Evolutionary conservation across 2,329 filamentous ascomycete species (phyloP).

Genomic region (Periconia macrospinosa): DNA sequence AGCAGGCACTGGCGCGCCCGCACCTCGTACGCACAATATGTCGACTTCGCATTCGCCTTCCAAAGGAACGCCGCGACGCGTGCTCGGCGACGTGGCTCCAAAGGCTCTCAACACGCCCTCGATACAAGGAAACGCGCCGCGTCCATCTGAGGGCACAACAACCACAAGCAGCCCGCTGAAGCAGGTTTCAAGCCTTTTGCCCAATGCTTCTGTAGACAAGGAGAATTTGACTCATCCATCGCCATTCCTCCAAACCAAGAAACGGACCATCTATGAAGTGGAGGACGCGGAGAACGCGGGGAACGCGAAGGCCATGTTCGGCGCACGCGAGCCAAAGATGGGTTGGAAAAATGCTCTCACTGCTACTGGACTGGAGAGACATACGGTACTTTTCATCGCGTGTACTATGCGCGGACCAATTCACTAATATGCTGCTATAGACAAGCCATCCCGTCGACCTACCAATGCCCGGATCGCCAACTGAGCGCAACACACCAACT

Average conservation of each 20-base stretch:
- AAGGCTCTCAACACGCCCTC: constrained; percentile 38
- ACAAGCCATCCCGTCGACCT: constrained; percentile 30
- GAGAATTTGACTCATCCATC: constrained; percentile 29
- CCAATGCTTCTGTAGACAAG: constrained; percentile 24
- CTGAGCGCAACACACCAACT: constrained; percentile 37
- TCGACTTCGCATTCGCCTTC: constrained; percentile 27
- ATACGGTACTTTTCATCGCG: constrained; percentile 24
- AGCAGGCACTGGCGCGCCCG: neutral
- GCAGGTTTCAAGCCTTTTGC: constrained; percentile 29
- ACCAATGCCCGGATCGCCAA: constrained; percentile 33
- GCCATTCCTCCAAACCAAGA: constrained; percentile 29
- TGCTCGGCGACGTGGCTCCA: constrained; percentile 38
- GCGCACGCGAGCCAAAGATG: constrained; percentile 19
- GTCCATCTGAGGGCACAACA: constrained; percentile 24
- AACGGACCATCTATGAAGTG: constrained; percentile 40
- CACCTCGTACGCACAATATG: constrained; percentile 14
- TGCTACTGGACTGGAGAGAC: constrained; percentile 24
- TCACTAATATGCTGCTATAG: constrained; percentile 22
- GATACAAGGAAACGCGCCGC: constrained; percentile 20
- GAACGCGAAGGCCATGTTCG: constrained; percentile 28
- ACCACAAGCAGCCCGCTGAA: constrained; percentile 41
- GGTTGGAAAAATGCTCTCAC: constrained; percentile 22
- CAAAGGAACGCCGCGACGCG: constrained; percentile 36
- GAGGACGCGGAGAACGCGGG: constrained; percentile 32
- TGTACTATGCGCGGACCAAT: constrained; percentile 15